These are phyloP conservation scores for Penicillium lagena DNA, from an alignment of 495 filamentous ascomycete species.

Conservation along the genomic window DNA sequence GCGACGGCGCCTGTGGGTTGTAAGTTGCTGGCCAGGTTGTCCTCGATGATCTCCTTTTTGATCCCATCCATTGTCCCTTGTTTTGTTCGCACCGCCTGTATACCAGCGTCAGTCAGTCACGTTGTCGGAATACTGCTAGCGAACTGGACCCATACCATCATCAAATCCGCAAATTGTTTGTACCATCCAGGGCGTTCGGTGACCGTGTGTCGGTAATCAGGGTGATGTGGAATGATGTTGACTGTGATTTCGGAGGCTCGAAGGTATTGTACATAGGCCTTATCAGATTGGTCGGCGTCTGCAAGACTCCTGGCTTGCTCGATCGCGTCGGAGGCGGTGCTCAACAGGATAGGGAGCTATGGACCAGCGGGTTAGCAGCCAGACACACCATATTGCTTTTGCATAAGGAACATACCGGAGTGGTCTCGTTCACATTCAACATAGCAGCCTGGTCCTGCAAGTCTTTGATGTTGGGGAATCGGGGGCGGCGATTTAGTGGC, in stretches of 20 bases:
- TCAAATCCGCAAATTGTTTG: conserved; percentile 35
- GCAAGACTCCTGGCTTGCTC: conserved; percentile 24
- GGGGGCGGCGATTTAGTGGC: conserved; percentile 15
- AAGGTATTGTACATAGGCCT: conserved; percentile 71
- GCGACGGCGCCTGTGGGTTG: conserved; percentile 17
- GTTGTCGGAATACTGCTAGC: too few species aligned
- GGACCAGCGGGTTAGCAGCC: not conserved
- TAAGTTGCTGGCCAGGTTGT: conserved; percentile 30
- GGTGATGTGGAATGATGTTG: conserved; percentile 66
- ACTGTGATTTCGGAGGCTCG: conserved; percentile 70
- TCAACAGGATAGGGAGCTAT: conserved; percentile 30
- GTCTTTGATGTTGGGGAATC: conserved; percentile 70
- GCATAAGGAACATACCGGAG: conserved; percentile 28
- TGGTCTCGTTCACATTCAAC: conserved; percentile 33
- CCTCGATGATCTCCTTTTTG: conserved; percentile 39
- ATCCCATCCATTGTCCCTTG: conserved; percentile 39
- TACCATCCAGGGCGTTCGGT: conserved; percentile 30
- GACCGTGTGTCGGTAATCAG: conserved; percentile 46
- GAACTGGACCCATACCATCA: conserved; percentile 23
- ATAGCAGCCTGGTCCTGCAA: conserved; percentile 46
- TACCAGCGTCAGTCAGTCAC: not conserved
- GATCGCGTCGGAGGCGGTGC: conserved; percentile 30
- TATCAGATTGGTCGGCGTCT: conserved; percentile 51
- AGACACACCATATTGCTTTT: too few species aligned
- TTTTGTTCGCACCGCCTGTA: conserved; percentile 39